Evolutionary conservation across 345 rosid genomes (phyloP).

Genomic region (Draba incana): DNA sequence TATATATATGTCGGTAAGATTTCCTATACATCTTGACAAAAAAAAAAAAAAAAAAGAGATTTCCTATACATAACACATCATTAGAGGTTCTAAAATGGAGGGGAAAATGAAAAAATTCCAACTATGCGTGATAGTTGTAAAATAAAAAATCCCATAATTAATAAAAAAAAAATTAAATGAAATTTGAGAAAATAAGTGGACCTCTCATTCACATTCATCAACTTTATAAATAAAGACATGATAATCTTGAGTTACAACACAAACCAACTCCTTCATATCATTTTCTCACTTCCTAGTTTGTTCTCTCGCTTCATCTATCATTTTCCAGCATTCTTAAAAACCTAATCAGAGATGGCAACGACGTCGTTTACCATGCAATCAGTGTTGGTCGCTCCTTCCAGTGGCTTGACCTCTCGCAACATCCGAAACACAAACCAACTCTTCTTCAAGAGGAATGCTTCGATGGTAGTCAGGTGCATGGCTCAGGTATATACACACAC

Average conservation of each 20-base stretch:
- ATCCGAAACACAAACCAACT: conserved; percentile 35
- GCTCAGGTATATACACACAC: conserved; percentile 45
- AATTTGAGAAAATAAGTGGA: conserved; percentile 4
- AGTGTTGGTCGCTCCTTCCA: conserved; percentile 42
- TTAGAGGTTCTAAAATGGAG: too few species aligned
- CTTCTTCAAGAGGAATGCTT: conserved; percentile 35
- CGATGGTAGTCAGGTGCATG: conserved; percentile 47
- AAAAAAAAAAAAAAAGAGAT: too few species aligned
- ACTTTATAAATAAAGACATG: conserved; percentile 27
- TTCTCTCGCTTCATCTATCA: background rate
- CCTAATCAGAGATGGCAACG: conserved; percentile 44
- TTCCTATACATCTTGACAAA: too few species aligned
- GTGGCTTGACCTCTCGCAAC: conserved; percentile 26
- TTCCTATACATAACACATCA: too few species aligned
- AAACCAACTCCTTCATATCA: conserved; percentile 4
- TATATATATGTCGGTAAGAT: too few species aligned
- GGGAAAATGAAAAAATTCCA: too few species aligned
- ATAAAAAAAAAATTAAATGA: conserved; percentile 4
- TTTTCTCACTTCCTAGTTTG: conserved; percentile 10
- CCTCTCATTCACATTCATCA: conserved; percentile 30
- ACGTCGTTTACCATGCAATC: conserved; percentile 47
- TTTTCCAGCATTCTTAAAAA: background rate
- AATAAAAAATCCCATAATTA: background rate
- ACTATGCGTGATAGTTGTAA: too few species aligned
- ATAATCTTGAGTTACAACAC: conserved; percentile 10